Base-by-base conservation (phyloP, 345 rosid species). In the Erysimum cheiranthoides region DNA sequence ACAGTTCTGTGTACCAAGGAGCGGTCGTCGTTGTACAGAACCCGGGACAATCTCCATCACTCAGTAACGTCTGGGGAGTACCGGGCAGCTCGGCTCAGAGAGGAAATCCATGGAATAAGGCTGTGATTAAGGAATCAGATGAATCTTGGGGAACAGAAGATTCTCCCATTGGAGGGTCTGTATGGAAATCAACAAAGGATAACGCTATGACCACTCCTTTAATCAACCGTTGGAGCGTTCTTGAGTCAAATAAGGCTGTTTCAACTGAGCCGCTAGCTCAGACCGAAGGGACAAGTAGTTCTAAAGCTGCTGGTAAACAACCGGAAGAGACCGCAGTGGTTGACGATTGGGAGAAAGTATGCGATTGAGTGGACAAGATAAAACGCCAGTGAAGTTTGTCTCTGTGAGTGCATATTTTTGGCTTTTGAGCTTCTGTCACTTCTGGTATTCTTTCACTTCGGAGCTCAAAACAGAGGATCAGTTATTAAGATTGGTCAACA, bases 331-430 rank as follows among this genome's bases (percentile, higher is more conserved):
- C 68, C 0, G 87, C 86, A 34, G 92, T 87, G 36, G 87, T 69
- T 18, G 92, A 92, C 63, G 91, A 90, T 66, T 90, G 97, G 97
- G 96, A 90, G 78, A 81, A 90, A 73, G 93, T 84, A 70, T 92
- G 74, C 68, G 91, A 89, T 10, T 83, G 77, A 80, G 77, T 60
- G 43, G 66, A 25, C 14, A 35, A 49, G 70, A 32, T 6, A 21
- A 66, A 38, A 21, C n/a, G 28, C 49, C 35, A 51, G 4, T 52
- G 50, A 52, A 25, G 13, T 4, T 52, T 12, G 13, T 67, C 72
- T 38, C 36, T 8, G 2, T 27, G 61, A 67, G 46, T 39, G 11
- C 36, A 12, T 12, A 49, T 16, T 49, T 49, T 3, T 11, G 10
- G 51, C 14, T 25, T 61, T 18, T 61, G 49, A 47, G 34, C 46